Conservation (phyloP, 495 filamentous ascomycete species). For the Neurospora sp. region DNA sequence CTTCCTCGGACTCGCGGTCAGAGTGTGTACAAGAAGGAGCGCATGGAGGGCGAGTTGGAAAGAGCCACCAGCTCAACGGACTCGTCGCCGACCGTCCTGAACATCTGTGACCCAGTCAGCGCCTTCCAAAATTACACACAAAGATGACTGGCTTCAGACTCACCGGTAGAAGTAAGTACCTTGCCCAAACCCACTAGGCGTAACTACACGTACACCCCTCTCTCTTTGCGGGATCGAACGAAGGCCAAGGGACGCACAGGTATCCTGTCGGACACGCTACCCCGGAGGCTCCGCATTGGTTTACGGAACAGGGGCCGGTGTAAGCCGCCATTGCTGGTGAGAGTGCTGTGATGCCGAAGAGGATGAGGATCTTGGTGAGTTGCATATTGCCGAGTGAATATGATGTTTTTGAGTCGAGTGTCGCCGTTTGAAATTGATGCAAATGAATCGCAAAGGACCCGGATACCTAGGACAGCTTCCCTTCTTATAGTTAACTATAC, state of each 20-base stretch:
- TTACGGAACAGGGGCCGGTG: constrained; percentile 15
- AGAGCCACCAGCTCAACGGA: background rate
- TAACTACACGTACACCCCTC: constrained; percentile 19
- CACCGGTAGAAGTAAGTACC: background rate
- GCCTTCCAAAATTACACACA: background rate
- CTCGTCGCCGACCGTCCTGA: background rate
- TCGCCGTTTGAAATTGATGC: background rate
- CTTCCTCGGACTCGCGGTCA: background rate
- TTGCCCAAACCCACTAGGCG: background rate
- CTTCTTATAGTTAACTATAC: background rate
- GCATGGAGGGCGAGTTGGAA: background rate
- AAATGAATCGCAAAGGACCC: background rate
- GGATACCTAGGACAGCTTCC: background rate
- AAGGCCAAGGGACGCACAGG: constrained; percentile 18
- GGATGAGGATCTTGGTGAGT: background rate
- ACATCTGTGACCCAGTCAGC: background rate
- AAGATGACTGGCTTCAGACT: background rate
- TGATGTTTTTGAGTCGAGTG: background rate
- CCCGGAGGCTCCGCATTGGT: constrained; percentile 11
- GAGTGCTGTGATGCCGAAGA: background rate
- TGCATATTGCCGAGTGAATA: background rate
- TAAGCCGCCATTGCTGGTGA: constrained; percentile 8
- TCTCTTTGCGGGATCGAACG: constrained; percentile 9
- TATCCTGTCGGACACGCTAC: constrained; percentile 13
- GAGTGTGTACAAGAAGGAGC: background rate